phyloP scores from a whole-genome alignment of 371 early-diverging fungal genomes.

The Rhizomucor miehei region DNA sequence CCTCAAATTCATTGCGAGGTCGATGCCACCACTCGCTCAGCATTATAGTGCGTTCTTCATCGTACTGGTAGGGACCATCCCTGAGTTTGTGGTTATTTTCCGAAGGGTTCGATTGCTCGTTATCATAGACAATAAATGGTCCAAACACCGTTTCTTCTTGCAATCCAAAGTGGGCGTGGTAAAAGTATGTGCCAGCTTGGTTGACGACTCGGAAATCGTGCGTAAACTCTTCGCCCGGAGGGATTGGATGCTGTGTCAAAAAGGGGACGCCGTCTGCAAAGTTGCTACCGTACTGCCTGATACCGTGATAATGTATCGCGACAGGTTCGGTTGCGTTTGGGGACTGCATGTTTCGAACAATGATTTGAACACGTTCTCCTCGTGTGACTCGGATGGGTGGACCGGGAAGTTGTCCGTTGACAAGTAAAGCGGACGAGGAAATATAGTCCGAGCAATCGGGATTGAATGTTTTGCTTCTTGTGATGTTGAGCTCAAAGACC shows the following conservation, averaged over 20 bases:
- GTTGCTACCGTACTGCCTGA: conserved; percentile 28
- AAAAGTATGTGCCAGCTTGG: conserved; percentile 53
- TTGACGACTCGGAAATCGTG: conserved; percentile 43
- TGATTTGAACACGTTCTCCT: conserved; percentile 32
- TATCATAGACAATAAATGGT: conserved; percentile 44
- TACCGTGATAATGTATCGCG: conserved; percentile 39
- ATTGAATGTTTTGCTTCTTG: conserved; percentile 9
- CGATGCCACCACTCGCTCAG: conserved; percentile 53
- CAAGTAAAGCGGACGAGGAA: conserved; percentile 15
- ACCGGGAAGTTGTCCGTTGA: conserved; percentile 48
- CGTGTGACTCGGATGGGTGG: conserved; percentile 33
- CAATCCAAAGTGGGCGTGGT: conserved; percentile 44
- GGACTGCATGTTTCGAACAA: conserved; percentile 29
- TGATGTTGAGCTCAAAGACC: conserved; percentile 20
- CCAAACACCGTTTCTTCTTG: conserved; percentile 47
- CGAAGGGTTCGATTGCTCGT: conserved; percentile 9
- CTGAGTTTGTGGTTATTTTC: background rate
- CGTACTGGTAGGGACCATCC: conserved; percentile 14
- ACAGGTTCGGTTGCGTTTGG: conserved; percentile 10
- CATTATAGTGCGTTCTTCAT: conserved; percentile 38
- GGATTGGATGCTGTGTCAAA: conserved; percentile 53
- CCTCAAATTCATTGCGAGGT: conserved; percentile 23
- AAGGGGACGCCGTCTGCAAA: conserved; percentile 56
- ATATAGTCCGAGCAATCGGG: conserved; percentile 31
- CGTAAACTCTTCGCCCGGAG: conserved; percentile 41